Base-by-base conservation (phyloP, 208 protist species). In the Crithidia acanthocephali region DNA sequence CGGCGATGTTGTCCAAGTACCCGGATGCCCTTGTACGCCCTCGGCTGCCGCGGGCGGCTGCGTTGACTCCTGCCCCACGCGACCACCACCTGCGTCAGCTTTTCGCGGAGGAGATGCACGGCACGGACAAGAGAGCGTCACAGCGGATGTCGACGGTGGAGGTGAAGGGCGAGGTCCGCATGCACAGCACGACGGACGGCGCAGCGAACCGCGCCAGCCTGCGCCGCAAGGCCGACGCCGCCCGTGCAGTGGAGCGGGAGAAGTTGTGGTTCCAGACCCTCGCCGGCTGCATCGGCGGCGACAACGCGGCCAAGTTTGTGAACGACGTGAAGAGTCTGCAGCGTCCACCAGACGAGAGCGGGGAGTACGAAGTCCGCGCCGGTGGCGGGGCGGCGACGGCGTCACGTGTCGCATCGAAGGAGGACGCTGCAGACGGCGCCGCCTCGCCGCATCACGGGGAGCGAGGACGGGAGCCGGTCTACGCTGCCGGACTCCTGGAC, bases 301-400 rank as follows among this genome's bases (percentile, higher is more conserved):
- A 72, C 56, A 60, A 42, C 44, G 69, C 69, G 22, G 47, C 65
- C 16, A 63, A 53, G 56, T 72, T 75, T 37, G 58, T 60, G 8
- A 56, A 59, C 42, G 58, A 80, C 40, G 65, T 75, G 25, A 80
- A 80, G 56, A 40, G 67, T 11, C 42, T 71, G 52, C 69, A 80
- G 58, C 68, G 51, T 23, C 64, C 72, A 0, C 50, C 30, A 25
- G 55, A 61, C 40, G 57, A 77, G 7, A 44, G 0, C 10, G 63
- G 23, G 10, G 62, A 66, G 61, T 66, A 68, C 9, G 52, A 62
- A 27, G 27, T 42, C 27, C 59, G 32, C 6, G 63, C 15, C 15
- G 10, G 25, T 7, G 47, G 20, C 22, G 16, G 42, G 2, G 30
- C 47, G 32, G 47, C 28, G 15, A n/a, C 11, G 44, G 44, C 44